Conservation (phyloP, 352 stramenopile species). For the Achlya hypogyna region DNA sequence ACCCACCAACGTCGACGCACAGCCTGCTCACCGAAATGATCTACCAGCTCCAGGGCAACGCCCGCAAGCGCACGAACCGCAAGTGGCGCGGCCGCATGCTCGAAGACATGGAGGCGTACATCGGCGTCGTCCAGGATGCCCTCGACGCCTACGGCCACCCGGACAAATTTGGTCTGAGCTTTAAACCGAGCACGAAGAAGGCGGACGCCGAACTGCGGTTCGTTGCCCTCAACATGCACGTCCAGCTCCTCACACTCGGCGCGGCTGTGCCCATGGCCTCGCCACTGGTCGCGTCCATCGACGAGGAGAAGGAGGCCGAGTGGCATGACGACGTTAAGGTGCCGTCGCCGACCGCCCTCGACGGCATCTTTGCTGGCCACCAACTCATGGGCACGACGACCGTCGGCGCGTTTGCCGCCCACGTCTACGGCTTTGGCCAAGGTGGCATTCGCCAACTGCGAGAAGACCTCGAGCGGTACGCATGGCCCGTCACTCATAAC, state of each 20-base stretch:
- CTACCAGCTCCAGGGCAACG: slow-evolving; percentile 77
- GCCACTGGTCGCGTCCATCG: not conserved
- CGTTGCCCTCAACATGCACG: slow-evolving; percentile 74
- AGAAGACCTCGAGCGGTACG: slow-evolving; percentile 34
- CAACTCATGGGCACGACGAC: slow-evolving; percentile 74
- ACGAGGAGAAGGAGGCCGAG: not conserved
- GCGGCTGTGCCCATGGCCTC: slow-evolving; percentile 37
- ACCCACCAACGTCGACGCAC: slow-evolving; percentile 13
- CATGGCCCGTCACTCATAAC: not conserved
- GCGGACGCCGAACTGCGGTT: slow-evolving; percentile 66
- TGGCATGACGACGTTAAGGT: not conserved
- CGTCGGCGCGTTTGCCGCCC: slow-evolving; percentile 71
- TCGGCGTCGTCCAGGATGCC: slow-evolving; percentile 64
- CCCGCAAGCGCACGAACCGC: slow-evolving; percentile 62
- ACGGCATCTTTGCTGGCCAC: slow-evolving; percentile 36
- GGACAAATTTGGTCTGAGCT: slow-evolving; percentile 59
- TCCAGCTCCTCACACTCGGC: slow-evolving; percentile 72
- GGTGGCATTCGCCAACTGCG: slow-evolving; percentile 69
- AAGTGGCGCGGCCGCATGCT: slow-evolving; percentile 73
- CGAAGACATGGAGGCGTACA: slow-evolving; percentile 70
- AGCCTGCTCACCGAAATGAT: slow-evolving; percentile 75
- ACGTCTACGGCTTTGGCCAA: slow-evolving; percentile 75
- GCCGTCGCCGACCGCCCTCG: not conserved
- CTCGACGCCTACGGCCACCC: slow-evolving; percentile 65
- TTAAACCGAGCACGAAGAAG: slow-evolving; percentile 85